Evolutionary conservation across 2,329 filamentous ascomycete species (phyloP), one percentile per base, ranked within the genome.

Genomic region (Talaromyces sp.): DNA sequence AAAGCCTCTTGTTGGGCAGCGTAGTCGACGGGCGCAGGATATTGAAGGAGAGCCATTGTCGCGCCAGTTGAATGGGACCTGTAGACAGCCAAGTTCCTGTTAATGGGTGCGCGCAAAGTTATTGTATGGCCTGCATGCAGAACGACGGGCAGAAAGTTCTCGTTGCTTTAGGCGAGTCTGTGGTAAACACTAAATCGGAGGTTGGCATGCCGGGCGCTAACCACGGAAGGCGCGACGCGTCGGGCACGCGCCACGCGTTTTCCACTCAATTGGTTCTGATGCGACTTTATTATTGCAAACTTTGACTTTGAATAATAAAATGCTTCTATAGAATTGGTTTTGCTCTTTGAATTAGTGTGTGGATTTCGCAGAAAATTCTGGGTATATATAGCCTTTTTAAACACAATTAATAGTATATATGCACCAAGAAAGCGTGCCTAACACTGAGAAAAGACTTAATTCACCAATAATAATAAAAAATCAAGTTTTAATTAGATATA

Each of bases 1-100:
- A 99, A 95, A 57, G 89, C 73, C 59, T 74, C 77, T 78, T 95
- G 87, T 77, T 99, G 95, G 71, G 88, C 87, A 71, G 88, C 85
- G 80, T 99, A 99, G 76, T 96, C 89, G 70, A 96, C 92, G 57
- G 89, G 86, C 68, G 88, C 83, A 73, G 85, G 88, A 77, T 89
- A 89, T 67, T 89, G 88, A 72, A 92, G 85, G 72, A 97, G 89
- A 83, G 92, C 89, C 94, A 97, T 97, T 63, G 69, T 79, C 77
- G 69, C 69, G 66, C 64, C 62, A 66, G 56, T 56, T 59, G 55
- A 57, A 59, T 56, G 61, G 53, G 67, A 65, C 61, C 57, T 60
- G 57, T 59, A 33, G 36, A 57, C 40, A 44, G 44, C 42, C 57
- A 23, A 27, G 33, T 16, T 28, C 44, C 44, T 47, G 7, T 40